phyloP scores from a whole-genome alignment of 257 asterid genomes.

The Penstemon davidsonii region DNA sequence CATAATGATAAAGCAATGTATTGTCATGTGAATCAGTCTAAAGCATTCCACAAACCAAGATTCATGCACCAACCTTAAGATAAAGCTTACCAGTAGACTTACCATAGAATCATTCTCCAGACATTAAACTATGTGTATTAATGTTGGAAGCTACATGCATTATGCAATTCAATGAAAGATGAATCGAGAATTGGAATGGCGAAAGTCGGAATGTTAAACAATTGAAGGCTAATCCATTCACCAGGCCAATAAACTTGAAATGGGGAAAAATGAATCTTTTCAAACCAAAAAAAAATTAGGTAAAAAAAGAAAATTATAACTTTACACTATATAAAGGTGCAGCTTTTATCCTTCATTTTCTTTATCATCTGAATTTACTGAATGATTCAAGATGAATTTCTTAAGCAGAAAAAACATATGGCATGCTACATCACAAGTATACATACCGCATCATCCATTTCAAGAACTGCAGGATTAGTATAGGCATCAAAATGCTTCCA shows the following conservation, averaged over 20 bases:
- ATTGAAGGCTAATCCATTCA: not conserved
- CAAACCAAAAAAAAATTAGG: not conserved
- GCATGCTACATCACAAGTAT: conserved; percentile 13
- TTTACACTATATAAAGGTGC: conserved; percentile 9
- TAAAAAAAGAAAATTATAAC: not conserved
- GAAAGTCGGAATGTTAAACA: conserved; percentile 1
- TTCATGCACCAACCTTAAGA: not conserved
- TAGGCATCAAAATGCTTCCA: conserved; percentile 85
- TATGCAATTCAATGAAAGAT: not conserved
- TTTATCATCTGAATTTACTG: conserved; percentile 1
- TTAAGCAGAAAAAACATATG: conserved; percentile 9
- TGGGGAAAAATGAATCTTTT: not conserved
- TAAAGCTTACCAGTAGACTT: conserved; percentile 7
- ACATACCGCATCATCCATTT: conserved; percentile 59
- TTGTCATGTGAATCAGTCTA: conserved; percentile 20
- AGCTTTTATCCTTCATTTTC: conserved; percentile 8
- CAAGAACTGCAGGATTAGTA: conserved; percentile 40
- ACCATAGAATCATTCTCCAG: conserved; percentile 12
- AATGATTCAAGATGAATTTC: conserved; percentile 7
- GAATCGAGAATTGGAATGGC: conserved; percentile 7
- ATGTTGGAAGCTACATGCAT: not conserved
- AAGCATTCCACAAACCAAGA: conserved; percentile 17
- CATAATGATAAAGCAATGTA: not conserved
- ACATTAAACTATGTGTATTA: not conserved
- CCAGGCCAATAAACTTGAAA: conserved; percentile 9